These are phyloP conservation scores for Rhynchosporium agropyri DNA, from an alignment of 2,329 filamentous ascomycete genomes.

Conservation along the genomic window DNA sequence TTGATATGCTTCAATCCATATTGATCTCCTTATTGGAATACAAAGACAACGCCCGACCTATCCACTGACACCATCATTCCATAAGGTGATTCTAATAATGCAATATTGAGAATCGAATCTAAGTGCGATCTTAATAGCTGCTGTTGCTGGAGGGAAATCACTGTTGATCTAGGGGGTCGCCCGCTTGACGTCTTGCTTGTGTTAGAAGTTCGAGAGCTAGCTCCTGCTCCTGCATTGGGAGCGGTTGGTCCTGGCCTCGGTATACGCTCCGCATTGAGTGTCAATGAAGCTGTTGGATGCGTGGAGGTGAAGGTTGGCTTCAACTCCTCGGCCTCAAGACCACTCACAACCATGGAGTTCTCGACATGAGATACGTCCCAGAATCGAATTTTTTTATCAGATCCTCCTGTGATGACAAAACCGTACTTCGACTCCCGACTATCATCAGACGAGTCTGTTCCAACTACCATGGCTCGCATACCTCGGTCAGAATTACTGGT, in stretches of 20 bases:
- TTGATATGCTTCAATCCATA: slow-evolving; percentile 30
- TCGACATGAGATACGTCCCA: slow-evolving; percentile 86
- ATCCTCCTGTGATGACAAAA: slow-evolving; percentile 84
- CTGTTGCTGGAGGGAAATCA: slow-evolving; percentile 87
- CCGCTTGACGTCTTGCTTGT: slow-evolving; percentile 39
- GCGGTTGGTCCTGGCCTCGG: slow-evolving; percentile 38
- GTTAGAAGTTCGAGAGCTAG: slow-evolving; percentile 38
- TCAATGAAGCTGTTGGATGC: slow-evolving; percentile 64
- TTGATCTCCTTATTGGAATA: slow-evolving; percentile 54
- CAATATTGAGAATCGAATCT: slow-evolving; percentile 85
- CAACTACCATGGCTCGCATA: slow-evolving; percentile 75
- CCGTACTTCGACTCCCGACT: slow-evolving; percentile 74
- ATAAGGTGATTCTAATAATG: slow-evolving; percentile 86
- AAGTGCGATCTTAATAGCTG: slow-evolving; percentile 83
- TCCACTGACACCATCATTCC: slow-evolving; percentile 92
- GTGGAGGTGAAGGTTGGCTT: slow-evolving; percentile 72
- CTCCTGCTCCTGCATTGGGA: slow-evolving; percentile 41
- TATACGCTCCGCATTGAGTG: slow-evolving; percentile 63
- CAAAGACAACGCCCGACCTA: slow-evolving; percentile 84
- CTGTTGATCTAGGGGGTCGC: slow-evolving; percentile 71
- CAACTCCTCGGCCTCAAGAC: slow-evolving; percentile 68
- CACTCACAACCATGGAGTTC: slow-evolving; percentile 78
- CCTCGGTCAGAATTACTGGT: slow-evolving; percentile 62
- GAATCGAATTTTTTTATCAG: slow-evolving; percentile 88
- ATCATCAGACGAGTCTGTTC: slow-evolving; percentile 70